Evolutionary conservation across 768 basidiomycete species (phyloP).

Genomic region (Leccinum sublutescens): DNA sequence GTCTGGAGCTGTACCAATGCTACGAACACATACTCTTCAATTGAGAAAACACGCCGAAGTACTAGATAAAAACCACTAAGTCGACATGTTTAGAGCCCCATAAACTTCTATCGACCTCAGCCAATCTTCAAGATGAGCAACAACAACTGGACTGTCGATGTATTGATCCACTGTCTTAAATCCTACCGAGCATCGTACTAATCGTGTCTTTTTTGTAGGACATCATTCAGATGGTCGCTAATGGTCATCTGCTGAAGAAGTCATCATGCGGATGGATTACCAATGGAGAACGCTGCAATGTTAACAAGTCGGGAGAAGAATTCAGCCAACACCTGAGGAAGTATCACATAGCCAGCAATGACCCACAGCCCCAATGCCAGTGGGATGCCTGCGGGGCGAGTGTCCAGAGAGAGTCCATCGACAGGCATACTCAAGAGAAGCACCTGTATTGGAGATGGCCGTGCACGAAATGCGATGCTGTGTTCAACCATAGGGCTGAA

Average conservation of each 20-base stretch:
- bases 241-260: background rate
- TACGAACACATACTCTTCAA: background rate
- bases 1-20: no score
- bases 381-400: conserved; percentile 16
- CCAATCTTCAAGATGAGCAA: background rate
- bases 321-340: background rate
- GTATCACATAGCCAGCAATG: no score
- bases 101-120: background rate
- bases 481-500: background rate
- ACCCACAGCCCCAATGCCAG: conserved; percentile 1
- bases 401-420: conserved; percentile 12
- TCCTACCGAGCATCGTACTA: background rate
- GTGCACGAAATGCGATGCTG: conserved; percentile 11
- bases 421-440: conserved; percentile 20
- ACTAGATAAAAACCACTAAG: conserved; percentile 5
- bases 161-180: background rate
- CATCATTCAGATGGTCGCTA: conserved; percentile 3
- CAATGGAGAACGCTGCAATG: conserved; percentile 11
- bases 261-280: conserved; percentile 11
- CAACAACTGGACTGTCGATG: conserved; percentile 5
- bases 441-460: conserved; percentile 24
- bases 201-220: conserved; percentile 7
- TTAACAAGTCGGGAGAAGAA: conserved; percentile 7
- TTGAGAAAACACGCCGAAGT: background rate
- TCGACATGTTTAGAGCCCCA: background rate